Evolutionary conservation across 2,329 filamentous ascomycete species (phyloP), one percentile per base, ranked within the genome.

Genomic region (Drechslera avenae): DNA sequence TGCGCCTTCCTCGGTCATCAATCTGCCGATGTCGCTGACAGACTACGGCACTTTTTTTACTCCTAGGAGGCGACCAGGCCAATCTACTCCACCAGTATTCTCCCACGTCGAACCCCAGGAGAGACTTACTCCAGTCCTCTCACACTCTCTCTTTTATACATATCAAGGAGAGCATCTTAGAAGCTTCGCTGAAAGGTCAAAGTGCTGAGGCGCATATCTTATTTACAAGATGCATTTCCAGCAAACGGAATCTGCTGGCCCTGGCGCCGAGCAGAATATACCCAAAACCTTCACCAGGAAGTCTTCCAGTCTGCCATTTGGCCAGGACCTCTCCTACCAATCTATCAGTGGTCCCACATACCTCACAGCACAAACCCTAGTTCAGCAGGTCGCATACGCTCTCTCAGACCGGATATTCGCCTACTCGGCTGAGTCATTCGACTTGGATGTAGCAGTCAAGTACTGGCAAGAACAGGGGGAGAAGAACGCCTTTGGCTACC

Each of bases 341-440:
- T 78, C 79, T 52, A 89, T 97, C 73, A 86, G 83, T 54, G 94
- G 93, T 13, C 90, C 93, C 61, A 94, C 90, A 48, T 99, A 99
- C 76, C 83, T 93, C 55, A 97, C 93, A 33, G 90, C 91, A 23
- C 94, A 99, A 78, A 86, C 91, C 17, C 84, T 99, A 48, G 88
- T 97, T 59, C 94, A 99, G 79, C 94, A 99, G 77, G 88, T 97
- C 59, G 91, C 93, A 54, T 99, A 96, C 78, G 85, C 90, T 58
- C 83, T 99, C 55, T 97, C 93, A 49, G 92, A 97, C 81, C 96
- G 96, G 81, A 86, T 97, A 77, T 99, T 96, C 79, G 89, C 92
- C 49, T 97, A 96, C 80, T 97, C 93, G 2, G 91, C 92, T 21
- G 90, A 96, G 68, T 89, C 90, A 12, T 97, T 97, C 69, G 90